Evolutionary conservation across 2,329 filamentous ascomycete genomes (phyloP).

Genomic region (Cladobotryum protrusum): DNA sequence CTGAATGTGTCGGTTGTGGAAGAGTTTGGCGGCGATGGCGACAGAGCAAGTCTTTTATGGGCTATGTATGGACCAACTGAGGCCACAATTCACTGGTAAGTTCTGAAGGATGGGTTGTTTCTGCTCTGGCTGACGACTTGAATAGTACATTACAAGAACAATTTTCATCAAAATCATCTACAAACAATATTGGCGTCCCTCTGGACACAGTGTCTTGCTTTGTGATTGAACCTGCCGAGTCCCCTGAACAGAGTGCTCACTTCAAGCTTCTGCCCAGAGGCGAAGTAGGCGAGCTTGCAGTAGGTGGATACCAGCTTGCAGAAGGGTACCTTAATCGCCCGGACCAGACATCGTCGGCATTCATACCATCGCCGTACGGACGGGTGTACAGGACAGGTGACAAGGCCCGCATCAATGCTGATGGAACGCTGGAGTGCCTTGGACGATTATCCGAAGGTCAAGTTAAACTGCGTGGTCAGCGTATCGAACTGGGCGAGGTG

Average conservation of each 20-base stretch:
- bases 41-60: conserved; percentile 62
- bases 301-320: conserved; percentile 76
- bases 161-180: conserved; percentile 50
- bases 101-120: not conserved
- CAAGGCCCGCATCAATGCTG: conserved; percentile 60
- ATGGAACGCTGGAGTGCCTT: conserved; percentile 74
- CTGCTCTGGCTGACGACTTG: conserved; percentile 7
- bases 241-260: conserved; percentile 16
- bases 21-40: conserved; percentile 63
- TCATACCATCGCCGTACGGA: conserved; percentile 63
- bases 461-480: conserved; percentile 79
- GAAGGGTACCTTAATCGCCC: conserved; percentile 74
- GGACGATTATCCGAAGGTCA: conserved; percentile 76
- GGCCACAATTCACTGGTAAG: conserved; percentile 75
- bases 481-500: conserved; percentile 73
- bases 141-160: conserved; percentile 61
- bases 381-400: conserved; percentile 80
- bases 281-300: conserved; percentile 69
- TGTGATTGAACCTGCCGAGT: conserved; percentile 47
- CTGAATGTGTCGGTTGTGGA: conserved; percentile 68
- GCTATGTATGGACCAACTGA: conserved; percentile 95
- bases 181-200: conserved; percentile 68
- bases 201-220: conserved; percentile 77
- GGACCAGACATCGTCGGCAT: conserved; percentile 66
- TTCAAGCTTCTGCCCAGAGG: conserved; percentile 56